phyloP scores from a whole-genome alignment of 192 early-diverging fungal species.

The Coemansia sp. region DNA sequence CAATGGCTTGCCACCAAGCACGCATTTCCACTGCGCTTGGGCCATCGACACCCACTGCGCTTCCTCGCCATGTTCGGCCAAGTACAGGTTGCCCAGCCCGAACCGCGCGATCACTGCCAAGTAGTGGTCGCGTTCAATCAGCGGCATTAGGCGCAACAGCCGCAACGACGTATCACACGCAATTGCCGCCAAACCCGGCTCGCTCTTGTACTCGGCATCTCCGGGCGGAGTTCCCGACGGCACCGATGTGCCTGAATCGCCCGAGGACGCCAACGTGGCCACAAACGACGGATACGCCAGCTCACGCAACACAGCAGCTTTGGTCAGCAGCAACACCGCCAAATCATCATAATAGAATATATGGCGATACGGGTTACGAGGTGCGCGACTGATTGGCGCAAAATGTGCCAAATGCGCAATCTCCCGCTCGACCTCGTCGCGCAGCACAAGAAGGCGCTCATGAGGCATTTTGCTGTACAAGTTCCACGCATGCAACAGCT shows the following conservation, averaged over 20 bases:
- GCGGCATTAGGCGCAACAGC: slow-evolving; percentile 56
- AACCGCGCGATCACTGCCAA: slow-evolving; percentile 60
- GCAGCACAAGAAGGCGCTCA: slow-evolving; percentile 42
- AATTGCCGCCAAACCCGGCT: slow-evolving; percentile 9
- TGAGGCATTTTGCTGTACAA: slow-evolving; percentile 71
- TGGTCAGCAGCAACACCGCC: slow-evolving; percentile 70
- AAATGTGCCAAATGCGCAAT: slow-evolving; percentile 43
- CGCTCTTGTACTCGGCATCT: background rate
- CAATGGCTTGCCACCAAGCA: slow-evolving; percentile 41
- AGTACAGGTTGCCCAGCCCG: slow-evolving; percentile 59
- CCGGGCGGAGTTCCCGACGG: background rate
- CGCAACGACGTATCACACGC: slow-evolving; percentile 33
- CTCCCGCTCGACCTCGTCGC: slow-evolving; percentile 51
- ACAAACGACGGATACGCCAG: slow-evolving; percentile 54
- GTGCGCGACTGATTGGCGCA: slow-evolving; percentile 32
- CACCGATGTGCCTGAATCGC: background rate
- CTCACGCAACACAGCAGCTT: slow-evolving; percentile 65
- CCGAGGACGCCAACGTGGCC: slow-evolving; percentile 14
- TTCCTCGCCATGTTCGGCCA: slow-evolving; percentile 42
- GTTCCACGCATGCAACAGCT: slow-evolving; percentile 73
- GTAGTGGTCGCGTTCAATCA: slow-evolving; percentile 67
- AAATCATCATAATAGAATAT: slow-evolving; percentile 72
- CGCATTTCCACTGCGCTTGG: slow-evolving; percentile 55
- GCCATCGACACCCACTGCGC: slow-evolving; percentile 38
- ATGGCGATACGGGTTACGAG: slow-evolving; percentile 41